A percentile compares a stretch with the other conserved stretches of the same genome.
phyloP scores from a whole-genome alignment of 352 stramenopile species.

The Pythium scleroteichum region DNA sequence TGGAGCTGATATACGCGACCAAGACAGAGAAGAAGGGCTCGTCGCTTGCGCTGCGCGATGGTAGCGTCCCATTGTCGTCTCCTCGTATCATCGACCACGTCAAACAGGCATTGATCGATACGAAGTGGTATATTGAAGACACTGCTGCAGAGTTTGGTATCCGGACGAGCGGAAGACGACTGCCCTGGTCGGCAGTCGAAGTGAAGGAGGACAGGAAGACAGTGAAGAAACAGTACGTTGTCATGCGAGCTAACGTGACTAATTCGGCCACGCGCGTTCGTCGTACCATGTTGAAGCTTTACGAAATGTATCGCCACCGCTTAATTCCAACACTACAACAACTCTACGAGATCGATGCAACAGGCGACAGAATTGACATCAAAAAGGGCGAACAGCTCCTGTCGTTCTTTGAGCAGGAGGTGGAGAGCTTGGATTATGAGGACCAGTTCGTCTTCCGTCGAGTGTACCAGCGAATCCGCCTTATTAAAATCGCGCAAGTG shows the following conservation, averaged over 20 bases:
- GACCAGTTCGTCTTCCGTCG: conserved; percentile 49
- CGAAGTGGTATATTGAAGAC: conserved; percentile 54
- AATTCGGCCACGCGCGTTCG: conserved; percentile 55
- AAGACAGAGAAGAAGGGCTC: not conserved
- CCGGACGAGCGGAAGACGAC: conserved; percentile 26
- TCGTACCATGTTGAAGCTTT: conserved; percentile 58
- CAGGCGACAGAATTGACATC: conserved; percentile 40
- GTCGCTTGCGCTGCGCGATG: conserved; percentile 13
- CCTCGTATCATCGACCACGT: conserved; percentile 35
- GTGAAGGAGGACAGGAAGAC: conserved; percentile 14
- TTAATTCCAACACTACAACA: conserved; percentile 57
- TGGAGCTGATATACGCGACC: conserved; percentile 37
- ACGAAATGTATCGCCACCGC: conserved; percentile 46
- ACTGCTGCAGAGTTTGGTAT: conserved; percentile 53
- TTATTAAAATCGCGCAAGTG: conserved; percentile 57
- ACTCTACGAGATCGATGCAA: conserved; percentile 51
- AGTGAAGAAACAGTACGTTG: conserved; percentile 29
- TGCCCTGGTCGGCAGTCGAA: conserved; percentile 50
- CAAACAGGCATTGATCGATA: conserved; percentile 41
- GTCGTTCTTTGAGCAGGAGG: conserved; percentile 62
- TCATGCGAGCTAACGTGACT: conserved; percentile 47
- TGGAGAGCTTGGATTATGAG: conserved; percentile 62
- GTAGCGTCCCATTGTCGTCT: conserved; percentile 16
- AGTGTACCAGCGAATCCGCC: conserved; percentile 53
- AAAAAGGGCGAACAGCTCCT: conserved; percentile 43